Evolutionary conservation across 2,329 filamentous ascomycete species (phyloP).

Genomic region (Didymella segeticola): DNA sequence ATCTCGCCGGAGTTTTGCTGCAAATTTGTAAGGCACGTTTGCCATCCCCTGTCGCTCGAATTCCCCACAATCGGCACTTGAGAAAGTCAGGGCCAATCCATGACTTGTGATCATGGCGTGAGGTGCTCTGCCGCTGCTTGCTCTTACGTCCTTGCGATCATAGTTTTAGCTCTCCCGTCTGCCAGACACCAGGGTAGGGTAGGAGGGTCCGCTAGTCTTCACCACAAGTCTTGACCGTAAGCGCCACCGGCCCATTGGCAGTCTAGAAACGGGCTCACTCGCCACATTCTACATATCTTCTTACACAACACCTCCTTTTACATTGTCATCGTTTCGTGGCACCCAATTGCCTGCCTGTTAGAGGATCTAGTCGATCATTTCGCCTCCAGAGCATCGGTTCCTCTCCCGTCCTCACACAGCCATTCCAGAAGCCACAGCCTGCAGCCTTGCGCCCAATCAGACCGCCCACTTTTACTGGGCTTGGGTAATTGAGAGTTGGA

Average conservation of each 20-base stretch:
- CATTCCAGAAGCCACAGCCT: conserved; percentile 41
- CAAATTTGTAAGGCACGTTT: conserved; percentile 17
- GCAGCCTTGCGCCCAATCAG: conserved; percentile 38
- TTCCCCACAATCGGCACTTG: conserved; percentile 17
- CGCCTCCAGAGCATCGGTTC: conserved; percentile 46
- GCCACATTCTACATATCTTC: conserved; percentile 43
- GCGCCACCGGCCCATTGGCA: conserved; percentile 41
- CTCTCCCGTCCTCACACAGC: conserved; percentile 37
- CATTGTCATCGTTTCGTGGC: conserved; percentile 25
- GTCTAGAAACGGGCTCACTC: conserved; percentile 46
- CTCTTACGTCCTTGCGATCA: conserved; percentile 8
- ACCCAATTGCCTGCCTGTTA: conserved; percentile 12
- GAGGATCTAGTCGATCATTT: conserved; percentile 38
- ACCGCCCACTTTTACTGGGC: conserved; percentile 19
- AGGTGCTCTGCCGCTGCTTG: conserved; percentile 7
- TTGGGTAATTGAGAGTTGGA: conserved; percentile 47
- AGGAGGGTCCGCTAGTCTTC: conserved; percentile 42
- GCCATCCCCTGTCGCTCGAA: conserved; percentile 8
- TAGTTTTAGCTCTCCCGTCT: conserved; percentile 10
- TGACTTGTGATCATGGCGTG: conserved; percentile 3
- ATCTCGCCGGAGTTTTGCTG: conserved; percentile 5
- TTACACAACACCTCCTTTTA: conserved; percentile 29
- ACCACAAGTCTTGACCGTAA: conserved; percentile 37
- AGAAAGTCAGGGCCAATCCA: conserved; percentile 15
- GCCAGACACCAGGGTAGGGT: conserved; percentile 10